Evolutionary conservation across 192 early-diverging fungal genomes (phyloP).

Genomic region (Entomortierella parvispora): DNA sequence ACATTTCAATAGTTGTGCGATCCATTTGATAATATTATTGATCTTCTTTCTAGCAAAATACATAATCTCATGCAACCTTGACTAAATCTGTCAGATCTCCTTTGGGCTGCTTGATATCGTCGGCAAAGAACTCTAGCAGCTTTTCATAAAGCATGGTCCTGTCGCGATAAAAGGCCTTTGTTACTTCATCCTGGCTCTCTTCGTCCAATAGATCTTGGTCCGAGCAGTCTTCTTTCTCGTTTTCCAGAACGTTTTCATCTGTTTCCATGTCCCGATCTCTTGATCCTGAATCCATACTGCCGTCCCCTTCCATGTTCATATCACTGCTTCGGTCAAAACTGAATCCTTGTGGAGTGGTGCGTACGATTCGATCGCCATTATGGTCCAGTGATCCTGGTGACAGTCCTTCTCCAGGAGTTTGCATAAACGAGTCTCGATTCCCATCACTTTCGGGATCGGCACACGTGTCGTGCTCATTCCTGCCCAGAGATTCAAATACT

Average conservation of each 20-base stretch:
- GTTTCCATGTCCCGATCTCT: neutral
- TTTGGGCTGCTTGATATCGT: conserved; percentile 79
- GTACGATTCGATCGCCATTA: too few relatives aligned
- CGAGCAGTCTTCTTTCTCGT: conserved; percentile 17
- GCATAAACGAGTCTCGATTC: too few relatives aligned
- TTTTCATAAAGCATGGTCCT: conserved; percentile 75
- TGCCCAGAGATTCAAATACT: conserved; percentile 4
- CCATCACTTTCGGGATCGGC: neutral
- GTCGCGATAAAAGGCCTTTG: conserved; percentile 31
- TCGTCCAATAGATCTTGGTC: conserved; percentile 4
- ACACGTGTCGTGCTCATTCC: neutral
- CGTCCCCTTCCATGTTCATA: neutral
- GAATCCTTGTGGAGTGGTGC: too few relatives aligned
- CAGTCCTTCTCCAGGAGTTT: too few relatives aligned
- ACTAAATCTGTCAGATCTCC: conserved; percentile 78
- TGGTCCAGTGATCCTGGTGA: neutral
- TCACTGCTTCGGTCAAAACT: too few relatives aligned
- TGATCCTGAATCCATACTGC: too few relatives aligned
- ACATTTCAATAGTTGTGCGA: too few relatives aligned
- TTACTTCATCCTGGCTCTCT: neutral
- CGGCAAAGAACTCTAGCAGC: conserved; percentile 79
- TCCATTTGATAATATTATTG: neutral
- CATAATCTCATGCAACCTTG: conserved; percentile 26
- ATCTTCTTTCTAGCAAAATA: conserved; percentile 2
- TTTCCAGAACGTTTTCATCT: conserved; percentile 3